Evolutionary conservation across 495 filamentous ascomycete species (phyloP).

Genomic region (Usnea hakonensis): DNA sequence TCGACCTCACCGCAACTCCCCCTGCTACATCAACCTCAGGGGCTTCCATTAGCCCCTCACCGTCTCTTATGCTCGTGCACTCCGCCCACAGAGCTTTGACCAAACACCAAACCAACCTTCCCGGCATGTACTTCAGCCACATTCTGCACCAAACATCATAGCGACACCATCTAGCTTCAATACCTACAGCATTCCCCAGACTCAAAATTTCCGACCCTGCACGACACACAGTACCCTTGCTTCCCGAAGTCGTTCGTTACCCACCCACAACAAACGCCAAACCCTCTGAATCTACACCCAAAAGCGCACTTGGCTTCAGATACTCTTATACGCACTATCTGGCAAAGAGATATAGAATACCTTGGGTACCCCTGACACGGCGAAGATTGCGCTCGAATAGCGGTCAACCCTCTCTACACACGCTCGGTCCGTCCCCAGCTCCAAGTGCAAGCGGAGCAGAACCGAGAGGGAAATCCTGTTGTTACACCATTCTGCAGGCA

Average conservation of each 20-base stretch:
- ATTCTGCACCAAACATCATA: neutral
- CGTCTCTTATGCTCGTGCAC: neutral
- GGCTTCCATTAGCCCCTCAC: slow-evolving; percentile 9
- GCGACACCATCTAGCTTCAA: neutral
- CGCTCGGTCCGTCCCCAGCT: neutral
- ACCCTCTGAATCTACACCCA: neutral
- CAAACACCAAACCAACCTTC: neutral
- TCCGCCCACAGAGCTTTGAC: neutral
- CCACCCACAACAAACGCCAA: neutral
- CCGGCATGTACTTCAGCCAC: neutral
- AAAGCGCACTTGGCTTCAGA: neutral
- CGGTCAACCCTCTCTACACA: neutral
- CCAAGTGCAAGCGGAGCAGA: neutral
- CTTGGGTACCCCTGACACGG: neutral
- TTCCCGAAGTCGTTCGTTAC: slow-evolving; percentile 1
- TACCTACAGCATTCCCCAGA: neutral
- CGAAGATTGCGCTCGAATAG: neutral
- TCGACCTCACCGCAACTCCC: slow-evolving; percentile 16
- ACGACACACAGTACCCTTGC: neutral
- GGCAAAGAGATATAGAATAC: neutral
- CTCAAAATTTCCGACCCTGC: neutral
- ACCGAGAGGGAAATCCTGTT: neutral
- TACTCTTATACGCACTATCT: neutral
- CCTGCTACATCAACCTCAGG: slow-evolving; percentile 3
- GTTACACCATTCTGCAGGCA: neutral